These are phyloP conservation scores for Decorospora gaudefroyi DNA, from an alignment of 2,329 filamentous ascomycete species.

Conservation along the genomic window DNA sequence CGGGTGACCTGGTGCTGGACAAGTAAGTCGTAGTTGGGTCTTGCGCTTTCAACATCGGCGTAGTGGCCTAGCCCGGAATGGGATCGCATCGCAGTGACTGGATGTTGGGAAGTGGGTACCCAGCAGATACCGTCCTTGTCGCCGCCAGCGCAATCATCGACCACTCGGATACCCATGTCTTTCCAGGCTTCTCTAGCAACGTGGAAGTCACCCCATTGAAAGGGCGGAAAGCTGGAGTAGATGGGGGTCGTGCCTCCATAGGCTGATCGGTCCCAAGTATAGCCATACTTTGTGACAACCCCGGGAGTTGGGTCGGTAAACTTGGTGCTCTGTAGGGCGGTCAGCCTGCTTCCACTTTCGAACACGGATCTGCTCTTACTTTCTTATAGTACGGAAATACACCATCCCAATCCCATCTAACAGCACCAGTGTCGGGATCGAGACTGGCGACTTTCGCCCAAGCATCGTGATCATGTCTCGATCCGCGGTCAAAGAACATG, in stretches of 20 bases:
- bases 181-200: conserved; percentile 9
- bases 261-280: conserved; percentile 12
- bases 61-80: conserved; percentile 18
- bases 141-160: conserved; percentile 9
- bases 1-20: conserved; percentile 7
- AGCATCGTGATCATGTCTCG: conserved; percentile 12
- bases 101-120: conserved; percentile 11
- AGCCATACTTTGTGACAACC: conserved; percentile 5
- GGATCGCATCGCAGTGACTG: conserved; percentile 9
- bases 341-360: neutral
- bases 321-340: conserved; percentile 5
- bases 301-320: conserved; percentile 10
- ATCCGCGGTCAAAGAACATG: conserved; percentile 9
- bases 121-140: conserved; percentile 11
- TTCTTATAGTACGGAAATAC: conserved; percentile 24
- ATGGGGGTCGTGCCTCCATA: conserved; percentile 11
- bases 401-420: conserved; percentile 20
- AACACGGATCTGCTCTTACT: neutral
- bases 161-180: conserved; percentile 5
- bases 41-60: conserved; percentile 1
- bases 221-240: conserved; percentile 9
- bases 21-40: conserved; percentile 18
- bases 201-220: conserved; percentile 8
- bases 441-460: conserved; percentile 15
- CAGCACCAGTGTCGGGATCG: neutral